A percentile compares a stretch with the other conserved stretches of the same genome.
Evolutionary conservation across 2,329 filamentous ascomycete species (phyloP).

Genomic region (Calonectria crousiana): DNA sequence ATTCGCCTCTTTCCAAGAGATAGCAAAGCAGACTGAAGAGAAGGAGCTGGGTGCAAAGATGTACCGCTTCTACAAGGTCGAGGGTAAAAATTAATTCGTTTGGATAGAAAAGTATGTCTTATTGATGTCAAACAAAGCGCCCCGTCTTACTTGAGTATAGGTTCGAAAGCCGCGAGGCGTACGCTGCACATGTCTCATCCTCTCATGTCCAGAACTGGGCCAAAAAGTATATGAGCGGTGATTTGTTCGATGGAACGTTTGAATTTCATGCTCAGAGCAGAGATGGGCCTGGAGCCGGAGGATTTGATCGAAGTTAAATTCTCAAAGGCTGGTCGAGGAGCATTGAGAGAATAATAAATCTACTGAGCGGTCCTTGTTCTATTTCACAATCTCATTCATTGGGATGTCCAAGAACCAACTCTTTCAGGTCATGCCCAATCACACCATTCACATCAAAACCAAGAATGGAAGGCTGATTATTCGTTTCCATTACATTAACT

Average conservation of each 20-base stretch:
- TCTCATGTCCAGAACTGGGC: slow-evolving; percentile 1
- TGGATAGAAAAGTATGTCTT: slow-evolving; percentile 26
- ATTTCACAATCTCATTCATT: neutral
- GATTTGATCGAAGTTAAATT: neutral
- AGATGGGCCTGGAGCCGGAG: neutral
- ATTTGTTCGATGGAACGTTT: slow-evolving; percentile 4
- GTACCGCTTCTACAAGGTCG: slow-evolving; percentile 30
- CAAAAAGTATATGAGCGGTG: neutral
- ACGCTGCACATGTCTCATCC: slow-evolving; percentile 1
- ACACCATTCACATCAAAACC: neutral
- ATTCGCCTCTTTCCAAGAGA: neutral
- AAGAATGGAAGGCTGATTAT: neutral
- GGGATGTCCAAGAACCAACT: no score
- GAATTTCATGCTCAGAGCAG: slow-evolving; percentile 3
- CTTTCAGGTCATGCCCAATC: neutral
- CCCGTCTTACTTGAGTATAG: neutral
- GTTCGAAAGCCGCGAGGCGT: slow-evolving; percentile 10
- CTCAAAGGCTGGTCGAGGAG: neutral
- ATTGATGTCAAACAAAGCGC: neutral
- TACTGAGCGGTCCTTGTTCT: neutral
- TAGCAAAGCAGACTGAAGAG: neutral
- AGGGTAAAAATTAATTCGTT: slow-evolving; percentile 30
- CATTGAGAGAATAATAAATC: neutral
- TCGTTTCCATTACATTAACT: neutral
- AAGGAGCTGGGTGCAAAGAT: slow-evolving; percentile 25